phyloP scores from a whole-genome alignment of 768 basidiomycete genomes.

The Amylocystis lapponica region DNA sequence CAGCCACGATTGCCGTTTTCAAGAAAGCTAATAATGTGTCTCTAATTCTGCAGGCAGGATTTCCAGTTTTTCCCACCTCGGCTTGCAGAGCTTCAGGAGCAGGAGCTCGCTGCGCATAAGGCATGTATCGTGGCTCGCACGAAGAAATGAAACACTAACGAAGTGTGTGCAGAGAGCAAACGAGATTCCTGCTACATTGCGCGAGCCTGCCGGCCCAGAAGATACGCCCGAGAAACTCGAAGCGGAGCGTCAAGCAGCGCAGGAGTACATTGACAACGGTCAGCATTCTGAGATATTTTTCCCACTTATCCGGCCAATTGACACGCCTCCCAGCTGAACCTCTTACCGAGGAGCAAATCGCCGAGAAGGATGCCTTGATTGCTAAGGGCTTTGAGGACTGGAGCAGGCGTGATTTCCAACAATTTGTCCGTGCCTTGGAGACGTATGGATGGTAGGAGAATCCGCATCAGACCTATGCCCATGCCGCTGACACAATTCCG shows the following conservation, averaged over 20 bases:
- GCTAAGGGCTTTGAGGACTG: slow-evolving; percentile 83
- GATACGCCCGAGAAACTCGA: slow-evolving; percentile 84
- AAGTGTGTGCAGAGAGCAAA: slow-evolving; percentile 46
- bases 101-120: slow-evolving; percentile 78
- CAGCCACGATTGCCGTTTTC: too few relatives aligned
- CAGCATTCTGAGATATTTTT: slow-evolving; percentile 7
- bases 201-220: slow-evolving; percentile 63
- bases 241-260: slow-evolving; percentile 70
- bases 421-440: slow-evolving; percentile 77
- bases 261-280: slow-evolving; percentile 88
- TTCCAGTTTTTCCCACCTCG: slow-evolving; percentile 94
- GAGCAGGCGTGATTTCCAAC: slow-evolving; percentile 92
- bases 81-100: slow-evolving; percentile 77
- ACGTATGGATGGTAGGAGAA: slow-evolving; percentile 68
- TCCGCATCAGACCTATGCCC: not conserved
- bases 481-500: too few relatives aligned
- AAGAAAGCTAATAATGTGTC: slow-evolving; percentile 2
- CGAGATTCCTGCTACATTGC: slow-evolving; percentile 55
- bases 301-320: not conserved
- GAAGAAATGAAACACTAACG: too few relatives aligned
- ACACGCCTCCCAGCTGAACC: slow-evolving; percentile 59
- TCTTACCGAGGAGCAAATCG: slow-evolving; percentile 82
- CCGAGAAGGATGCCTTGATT: slow-evolving; percentile 72
- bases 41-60: slow-evolving; percentile 57
- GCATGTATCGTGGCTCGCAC: slow-evolving; percentile 35